Evolutionary conservation across 2,329 filamentous ascomycete species (phyloP), one percentile per base, ranked within the genome.

Genomic region (Alternaria sp.): DNA sequence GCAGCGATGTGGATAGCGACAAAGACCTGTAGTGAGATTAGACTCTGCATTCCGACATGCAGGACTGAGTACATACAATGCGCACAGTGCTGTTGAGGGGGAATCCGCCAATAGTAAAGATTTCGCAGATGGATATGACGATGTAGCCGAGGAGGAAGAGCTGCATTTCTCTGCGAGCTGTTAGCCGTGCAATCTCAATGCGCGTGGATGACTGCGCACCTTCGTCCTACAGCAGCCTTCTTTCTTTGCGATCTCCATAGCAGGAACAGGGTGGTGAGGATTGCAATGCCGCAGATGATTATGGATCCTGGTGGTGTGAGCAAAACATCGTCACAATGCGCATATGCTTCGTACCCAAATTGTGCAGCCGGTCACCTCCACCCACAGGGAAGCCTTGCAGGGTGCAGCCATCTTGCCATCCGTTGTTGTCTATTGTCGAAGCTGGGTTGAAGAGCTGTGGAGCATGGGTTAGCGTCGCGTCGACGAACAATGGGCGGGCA

Each of bases 41-140:
- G 63, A 24, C 20, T 47, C 16, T 7, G n/a, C 8, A 14, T 16
- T 3, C 24, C 18, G 7, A 42, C 16, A 43, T 22, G 20, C 30
- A 30, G 16, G 20, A 32, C 4, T 18, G 22, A 16, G 57, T 48
- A 83, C 89, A 66, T 85, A 91, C 93, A 71, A 91, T 85, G 76
- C 93, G 88, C 59, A 92, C 91, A 51, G 81, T 87, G 53, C 84
- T 81, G 67, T 87, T 82, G 20, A 97, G 81, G 3, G 94, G 93
- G 72, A 99, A 94, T 30, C 90, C 91, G 68, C 95, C 95, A 36
- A 98, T 89, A 0, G 93, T 94, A 81, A 99, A 97, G 73, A 99
- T 97, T 79, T 98, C 95, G 81, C 94, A 97, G 72, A 99, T 91
- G 71, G 91, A 89, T 62, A 98, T 89, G 59, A 98, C 80, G 58